These are phyloP conservation scores for Curvularia sp. DNA, from an alignment of 2,329 filamentous ascomycete genomes.

Conservation along the genomic window DNA sequence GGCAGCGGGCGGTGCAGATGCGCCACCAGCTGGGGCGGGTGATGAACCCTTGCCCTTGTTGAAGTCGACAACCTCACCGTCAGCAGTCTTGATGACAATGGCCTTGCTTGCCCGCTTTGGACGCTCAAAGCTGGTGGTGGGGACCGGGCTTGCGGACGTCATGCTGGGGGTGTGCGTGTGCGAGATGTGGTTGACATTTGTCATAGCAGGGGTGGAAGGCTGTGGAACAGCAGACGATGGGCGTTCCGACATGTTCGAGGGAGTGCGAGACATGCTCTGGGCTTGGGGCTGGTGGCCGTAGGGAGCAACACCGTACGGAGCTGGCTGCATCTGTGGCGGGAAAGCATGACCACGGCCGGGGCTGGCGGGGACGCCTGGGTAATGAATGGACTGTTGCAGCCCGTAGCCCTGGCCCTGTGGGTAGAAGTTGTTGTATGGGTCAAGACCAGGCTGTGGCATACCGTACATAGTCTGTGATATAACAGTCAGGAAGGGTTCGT, in stretches of 20 bases:
- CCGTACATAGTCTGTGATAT: constrained; percentile 69
- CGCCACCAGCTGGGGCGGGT: constrained; percentile 49
- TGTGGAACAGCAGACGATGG: constrained; percentile 67
- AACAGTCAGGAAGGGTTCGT: constrained; percentile 74
- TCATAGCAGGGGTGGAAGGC: constrained; percentile 61
- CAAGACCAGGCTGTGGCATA: constrained; percentile 59
- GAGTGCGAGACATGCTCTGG: constrained; percentile 70
- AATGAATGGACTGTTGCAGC: constrained; percentile 55
- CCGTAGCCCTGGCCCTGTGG: constrained; percentile 62
- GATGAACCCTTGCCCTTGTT: constrained; percentile 54
- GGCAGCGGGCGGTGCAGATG: constrained; percentile 55
- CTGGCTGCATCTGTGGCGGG: constrained; percentile 53
- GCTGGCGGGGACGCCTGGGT: constrained; percentile 52
- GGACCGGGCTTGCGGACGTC: constrained; percentile 64
- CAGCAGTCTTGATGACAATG: constrained; percentile 83
- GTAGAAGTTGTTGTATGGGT: constrained; percentile 51
- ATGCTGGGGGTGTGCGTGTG: constrained; percentile 64
- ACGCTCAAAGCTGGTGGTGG: constrained; percentile 68
- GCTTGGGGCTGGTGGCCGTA: constrained; percentile 66
- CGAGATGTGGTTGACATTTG: constrained; percentile 51
- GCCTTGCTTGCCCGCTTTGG: constrained; percentile 72
- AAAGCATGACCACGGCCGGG: constrained; percentile 54
- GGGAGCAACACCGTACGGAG: constrained; percentile 58
- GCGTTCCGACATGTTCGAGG: constrained; percentile 62
- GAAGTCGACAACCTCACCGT: constrained; percentile 77